A percentile compares a stretch with the other conserved stretches of the same genome.
These are phyloP conservation scores for Ogataea ramenticola DNA, from an alignment of 805 yeast genomes.

Conservation along the genomic window DNA sequence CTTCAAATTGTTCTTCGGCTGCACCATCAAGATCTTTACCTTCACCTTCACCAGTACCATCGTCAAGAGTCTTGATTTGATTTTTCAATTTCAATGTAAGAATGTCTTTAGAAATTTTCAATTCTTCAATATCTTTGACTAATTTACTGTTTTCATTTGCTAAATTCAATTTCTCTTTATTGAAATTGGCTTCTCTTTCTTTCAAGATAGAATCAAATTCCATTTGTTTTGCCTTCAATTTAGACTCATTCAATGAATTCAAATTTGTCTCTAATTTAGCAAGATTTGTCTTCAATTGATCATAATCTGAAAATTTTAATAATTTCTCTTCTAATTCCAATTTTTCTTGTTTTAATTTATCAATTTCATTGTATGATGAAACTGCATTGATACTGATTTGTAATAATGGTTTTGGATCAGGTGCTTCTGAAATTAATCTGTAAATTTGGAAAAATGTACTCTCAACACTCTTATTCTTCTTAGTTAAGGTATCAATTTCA, in stretches of 20 bases:
- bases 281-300: constrained; percentile 58
- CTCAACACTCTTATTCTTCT: constrained; percentile 70
- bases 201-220: constrained; percentile 62
- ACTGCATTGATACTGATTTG: constrained; percentile 64
- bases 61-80: constrained; percentile 35
- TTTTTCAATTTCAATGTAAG: constrained; percentile 49
- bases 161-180: constrained; percentile 44
- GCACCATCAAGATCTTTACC: constrained; percentile 7
- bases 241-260: constrained; percentile 45
- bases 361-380: constrained; percentile 38
- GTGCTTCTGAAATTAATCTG: constrained; percentile 76
- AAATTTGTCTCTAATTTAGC: constrained; percentile 53
- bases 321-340: constrained; percentile 48
- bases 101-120: constrained; percentile 58
- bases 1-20: constrained; percentile 9
- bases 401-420: constrained; percentile 83
- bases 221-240: constrained; percentile 63
- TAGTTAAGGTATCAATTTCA: constrained; percentile 79
- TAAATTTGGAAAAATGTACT: constrained; percentile 67
- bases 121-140: constrained; percentile 52
- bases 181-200: constrained; percentile 71
- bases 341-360: constrained; percentile 44
- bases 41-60: constrained; percentile 8
- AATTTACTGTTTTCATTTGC: constrained; percentile 44
- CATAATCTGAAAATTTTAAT: constrained; percentile 68